Evolutionary conservation across 2,329 filamentous ascomycete species (phyloP), one percentile per base, ranked within the genome.

Genomic region (Fusarium succisae): DNA sequence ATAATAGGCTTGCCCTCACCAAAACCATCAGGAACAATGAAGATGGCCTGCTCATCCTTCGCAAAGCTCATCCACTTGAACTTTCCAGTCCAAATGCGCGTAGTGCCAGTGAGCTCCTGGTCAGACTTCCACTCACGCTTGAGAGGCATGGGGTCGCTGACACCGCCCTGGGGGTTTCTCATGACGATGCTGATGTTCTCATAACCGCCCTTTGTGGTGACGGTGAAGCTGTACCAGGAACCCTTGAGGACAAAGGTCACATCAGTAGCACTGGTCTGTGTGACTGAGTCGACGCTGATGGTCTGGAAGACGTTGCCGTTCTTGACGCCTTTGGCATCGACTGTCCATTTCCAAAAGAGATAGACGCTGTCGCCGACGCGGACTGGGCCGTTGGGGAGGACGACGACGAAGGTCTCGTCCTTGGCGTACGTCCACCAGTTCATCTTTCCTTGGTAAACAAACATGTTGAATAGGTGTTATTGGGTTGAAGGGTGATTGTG

Each of bases 311-410:
- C 72, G 37, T 76, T 77, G 6, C 13, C 6, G 28, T 77, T 77
- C 67, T 74, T 58, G 41, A 30, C 51, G 12, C 68, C 70, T 22
- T 66, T 20, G 1, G 63, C 28, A 14, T 69, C 70, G 1, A 28
- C 50, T 0, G 75, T 77, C 72, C 75, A 77, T 30, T 77, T 66
- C 7, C 66, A 74, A 45, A 77, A 77, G 12, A 77, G 43, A n/a
- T 76, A 77, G n/a, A 51, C 74, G 24, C n/a, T 59, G 20, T 77
- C 75, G 5, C 75, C 74, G 6, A 63, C 67, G 12, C 74, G 74
- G 26, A 68, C 75, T 20, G 65, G 65, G 10, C 75, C 75, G 5
- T 44, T 66, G 8, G 75, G 75, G 3, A 77, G 28, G 18, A 74
- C n/a, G 15, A 77, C 59, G 37, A 65, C 61, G 3, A 76, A 76